phyloP scores from a whole-genome alignment of 352 stramenopile genomes.

The Pythium oligandrum region DNA sequence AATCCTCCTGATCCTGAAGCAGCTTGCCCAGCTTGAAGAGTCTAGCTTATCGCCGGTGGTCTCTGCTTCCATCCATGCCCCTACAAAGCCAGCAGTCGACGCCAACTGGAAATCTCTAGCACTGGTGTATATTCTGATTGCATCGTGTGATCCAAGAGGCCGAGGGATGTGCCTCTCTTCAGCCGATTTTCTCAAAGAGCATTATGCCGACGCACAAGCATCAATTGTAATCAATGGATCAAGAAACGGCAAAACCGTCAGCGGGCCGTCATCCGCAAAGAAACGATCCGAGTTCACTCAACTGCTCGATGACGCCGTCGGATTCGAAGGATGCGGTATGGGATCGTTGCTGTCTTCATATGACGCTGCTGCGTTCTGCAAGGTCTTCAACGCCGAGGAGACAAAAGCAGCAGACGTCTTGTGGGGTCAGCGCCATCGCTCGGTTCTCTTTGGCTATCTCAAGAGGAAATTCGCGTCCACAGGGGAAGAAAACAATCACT shows the following conservation, averaged over 20 bases:
- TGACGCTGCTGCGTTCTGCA: slow-evolving; percentile 41
- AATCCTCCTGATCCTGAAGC: slow-evolving; percentile 61
- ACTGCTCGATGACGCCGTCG: slow-evolving; percentile 62
- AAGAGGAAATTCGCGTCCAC: slow-evolving; percentile 58
- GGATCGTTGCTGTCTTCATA: slow-evolving; percentile 40
- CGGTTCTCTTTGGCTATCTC: slow-evolving; percentile 53
- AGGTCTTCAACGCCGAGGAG: slow-evolving; percentile 68
- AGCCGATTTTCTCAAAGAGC: slow-evolving; percentile 73
- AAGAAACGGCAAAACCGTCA: background rate
- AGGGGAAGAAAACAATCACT: slow-evolving; percentile 21
- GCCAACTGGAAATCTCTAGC: slow-evolving; percentile 69
- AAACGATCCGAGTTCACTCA: slow-evolving; percentile 43
- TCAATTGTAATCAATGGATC: background rate
- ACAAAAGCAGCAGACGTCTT: slow-evolving; percentile 72
- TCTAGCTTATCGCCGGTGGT: too few species aligned
- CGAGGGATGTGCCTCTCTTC: slow-evolving; percentile 67
- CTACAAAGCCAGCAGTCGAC: slow-evolving; percentile 30
- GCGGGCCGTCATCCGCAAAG: background rate
- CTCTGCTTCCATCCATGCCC: slow-evolving; percentile 15
- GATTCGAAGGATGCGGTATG: slow-evolving; percentile 71
- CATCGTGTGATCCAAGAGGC: slow-evolving; percentile 73
- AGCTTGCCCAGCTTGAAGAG: slow-evolving; percentile 44
- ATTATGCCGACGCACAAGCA: slow-evolving; percentile 17
- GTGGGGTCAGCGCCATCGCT: slow-evolving; percentile 57
- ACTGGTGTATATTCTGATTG: slow-evolving; percentile 63